Evolutionary conservation across 169 alveolate species (phyloP).

Genomic region (Amoebophrya sp.): DNA sequence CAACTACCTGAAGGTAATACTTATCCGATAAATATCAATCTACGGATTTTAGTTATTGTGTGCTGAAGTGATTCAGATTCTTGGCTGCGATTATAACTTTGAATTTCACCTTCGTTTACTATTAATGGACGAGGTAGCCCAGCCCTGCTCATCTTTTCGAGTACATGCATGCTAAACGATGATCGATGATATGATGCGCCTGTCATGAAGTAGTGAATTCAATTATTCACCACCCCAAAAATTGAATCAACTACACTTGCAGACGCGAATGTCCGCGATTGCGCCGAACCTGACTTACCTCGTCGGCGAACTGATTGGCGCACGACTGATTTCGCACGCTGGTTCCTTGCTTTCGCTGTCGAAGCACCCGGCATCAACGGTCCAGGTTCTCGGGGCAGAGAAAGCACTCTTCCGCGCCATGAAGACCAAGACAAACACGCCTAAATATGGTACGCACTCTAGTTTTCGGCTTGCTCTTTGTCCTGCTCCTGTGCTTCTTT

Average conservation of each 20-base stretch:
- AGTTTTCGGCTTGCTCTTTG: too few relatives aligned
- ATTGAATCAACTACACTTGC: too few relatives aligned
- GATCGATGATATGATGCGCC: too few relatives aligned
- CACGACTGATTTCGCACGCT: constrained; percentile 95
- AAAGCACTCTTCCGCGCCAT: constrained; percentile 98
- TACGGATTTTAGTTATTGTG: too few relatives aligned
- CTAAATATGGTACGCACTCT: constrained; percentile 95
- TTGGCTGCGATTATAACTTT: not conserved
- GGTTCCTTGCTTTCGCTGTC: constrained; percentile 93
- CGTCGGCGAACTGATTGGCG: constrained; percentile 99
- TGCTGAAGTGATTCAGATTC: not conserved
- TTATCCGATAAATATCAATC: not conserved
- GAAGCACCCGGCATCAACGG: constrained; percentile 98
- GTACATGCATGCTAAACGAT: too few relatives aligned
- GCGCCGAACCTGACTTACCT: constrained; percentile 96
- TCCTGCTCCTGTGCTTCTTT: too few relatives aligned
- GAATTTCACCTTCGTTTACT: not conserved
- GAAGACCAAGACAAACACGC: constrained; percentile 93
- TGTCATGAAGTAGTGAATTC: too few relatives aligned
- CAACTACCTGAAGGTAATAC: not conserved
- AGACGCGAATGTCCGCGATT: constrained; percentile 91
- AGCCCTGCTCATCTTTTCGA: too few relatives aligned
- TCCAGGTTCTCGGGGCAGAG: constrained; percentile 80
- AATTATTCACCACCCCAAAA: too few relatives aligned
- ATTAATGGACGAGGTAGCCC: too few relatives aligned